Base-by-base conservation (phyloP, 176 grass and related monocot genomes). In the Oryza coarctata region DNA sequence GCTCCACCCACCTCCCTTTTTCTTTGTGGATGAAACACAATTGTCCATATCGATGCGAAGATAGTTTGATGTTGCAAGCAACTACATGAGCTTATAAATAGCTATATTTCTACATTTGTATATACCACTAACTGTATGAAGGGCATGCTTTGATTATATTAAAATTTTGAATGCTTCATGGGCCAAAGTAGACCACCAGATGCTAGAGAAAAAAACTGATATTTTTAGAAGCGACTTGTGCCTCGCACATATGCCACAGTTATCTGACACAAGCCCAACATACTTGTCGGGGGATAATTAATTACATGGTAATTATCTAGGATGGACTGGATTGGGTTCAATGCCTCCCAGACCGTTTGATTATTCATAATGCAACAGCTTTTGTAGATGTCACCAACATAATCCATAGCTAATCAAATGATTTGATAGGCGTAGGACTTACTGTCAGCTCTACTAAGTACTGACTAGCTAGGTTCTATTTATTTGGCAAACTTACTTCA, bases 401-500 rank as follows among this genome's bases (percentile, higher is more conserved):
- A 55, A 55, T 18, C 49, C 18, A 52, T 52, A 45, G n/a, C 35
- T 69, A 62, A 41, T 32, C 43, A 70, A 82, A 82, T 87, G 71
- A 63, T 58, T 75, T 82, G 78, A 82, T 28, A 87, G 71, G 63
- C 71, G 36, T 87, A 44, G 78, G 14, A 70, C 71, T 71, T 87
- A 63, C 34, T 36, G 28, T 76, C 63, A 30, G 22, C 85, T 75
- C 70, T 75, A 87, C 6, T 33, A 13, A 62, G 63, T 60, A 60
- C 55, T 60, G 55, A 60, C 55, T 60, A 60, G 55, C 55, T 60
- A 60, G 22, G n/a, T 69, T 81, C 63, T 87, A 87, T 47, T 87
- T 87, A 38, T 96, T 90, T 9, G 91, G 88, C 81, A 97, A 91
- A 76, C 91, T 93, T 78, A 97, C 91, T 83, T 97, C 94, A 30